These are phyloP conservation scores for Pythium apleroticum DNA, from an alignment of 352 stramenopile species.

Conservation along the genomic window DNA sequence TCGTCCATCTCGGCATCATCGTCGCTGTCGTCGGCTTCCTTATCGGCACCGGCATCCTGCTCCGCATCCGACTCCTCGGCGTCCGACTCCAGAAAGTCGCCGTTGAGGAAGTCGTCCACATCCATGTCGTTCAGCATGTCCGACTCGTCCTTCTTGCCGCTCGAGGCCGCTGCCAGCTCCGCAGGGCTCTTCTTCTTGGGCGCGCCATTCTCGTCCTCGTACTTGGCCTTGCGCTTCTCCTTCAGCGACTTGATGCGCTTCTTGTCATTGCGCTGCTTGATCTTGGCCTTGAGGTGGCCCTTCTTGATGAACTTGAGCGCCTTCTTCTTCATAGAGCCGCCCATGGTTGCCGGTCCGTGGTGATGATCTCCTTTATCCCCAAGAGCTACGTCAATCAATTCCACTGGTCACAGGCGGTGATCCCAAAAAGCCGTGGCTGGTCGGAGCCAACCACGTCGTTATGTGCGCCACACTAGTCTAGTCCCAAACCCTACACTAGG, in stretches of 20 bases:
- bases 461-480: constrained; percentile 3
- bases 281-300: constrained; percentile 69
- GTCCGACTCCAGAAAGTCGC: constrained; percentile 78
- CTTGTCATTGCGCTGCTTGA: constrained; percentile 85
- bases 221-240: constrained; percentile 71
- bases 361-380: neutral
- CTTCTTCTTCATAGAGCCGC: constrained; percentile 88
- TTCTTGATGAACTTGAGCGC: constrained; percentile 85
- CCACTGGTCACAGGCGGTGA: constrained; percentile 10
- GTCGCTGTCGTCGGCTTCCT: constrained; percentile 27
- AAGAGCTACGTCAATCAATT: constrained; percentile 9
- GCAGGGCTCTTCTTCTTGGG: constrained; percentile 30
- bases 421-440: constrained; percentile 17
- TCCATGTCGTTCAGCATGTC: constrained; percentile 90
- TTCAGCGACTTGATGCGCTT: constrained; percentile 82
- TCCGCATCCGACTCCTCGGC: constrained; percentile 29
- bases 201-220: constrained; percentile 51
- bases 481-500: neutral
- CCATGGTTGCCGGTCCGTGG: constrained; percentile 24
- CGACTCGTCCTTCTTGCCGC: constrained; percentile 52
- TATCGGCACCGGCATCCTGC: constrained; percentile 27
- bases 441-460: constrained; percentile 5
- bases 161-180: constrained; percentile 6
- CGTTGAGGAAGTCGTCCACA: constrained; percentile 86
- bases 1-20: constrained; percentile 42